Base-by-base conservation (phyloP, 768 basidiomycete genomes). In the Boletus sp. region DNA sequence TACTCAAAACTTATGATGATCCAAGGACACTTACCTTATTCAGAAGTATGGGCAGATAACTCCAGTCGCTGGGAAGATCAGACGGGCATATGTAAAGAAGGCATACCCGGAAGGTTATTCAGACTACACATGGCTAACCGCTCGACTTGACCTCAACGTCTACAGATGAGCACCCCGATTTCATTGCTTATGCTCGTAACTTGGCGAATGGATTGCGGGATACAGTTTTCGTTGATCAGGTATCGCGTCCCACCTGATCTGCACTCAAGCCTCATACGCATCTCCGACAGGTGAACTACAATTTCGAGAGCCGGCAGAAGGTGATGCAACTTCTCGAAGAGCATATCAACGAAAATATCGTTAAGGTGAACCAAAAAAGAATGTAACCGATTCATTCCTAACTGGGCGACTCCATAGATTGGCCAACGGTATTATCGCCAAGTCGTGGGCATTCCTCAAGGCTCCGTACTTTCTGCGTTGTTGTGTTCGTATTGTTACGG, bases 401-500 rank as follows among this genome's bases (percentile, higher is more conserved):
- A 56, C 33, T 37, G 32, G 37, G 25, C 33, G 15, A 13, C 32
- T 7, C 41, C 35, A 21, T 59, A 96, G 93, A 93, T 97, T 49
- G 90, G 89, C 1, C 62, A 73, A n/a, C 71, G 80, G 39, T 92
- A 87, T 64, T 96, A 88, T 66, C 84, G 88, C 13, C 97, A 99
- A 70, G 82, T 80, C n/a, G 82, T 91, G 29, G 97, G 97, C 3
- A 99, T 99, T 23, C 96, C 97, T 1, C 97, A 99, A 70, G 97
- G 97, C 21, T 98, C 95, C 3, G 84, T 94, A n/a, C 73, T 98
- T n/a, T 97, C 94, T 7, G 81, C 89, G 0, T 66, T 98, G n/a
- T 74, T 99, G 1, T 99, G 97, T 68, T 88, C 90, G 1, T 90
- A 95, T 71, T 97, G 92, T 68, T 99, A 98, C 60, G 95, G 93